Evolutionary conservation across 352 stramenopile genomes (phyloP), one percentile per base, ranked within the genome.

Genomic region (Pythium graminicola): DNA sequence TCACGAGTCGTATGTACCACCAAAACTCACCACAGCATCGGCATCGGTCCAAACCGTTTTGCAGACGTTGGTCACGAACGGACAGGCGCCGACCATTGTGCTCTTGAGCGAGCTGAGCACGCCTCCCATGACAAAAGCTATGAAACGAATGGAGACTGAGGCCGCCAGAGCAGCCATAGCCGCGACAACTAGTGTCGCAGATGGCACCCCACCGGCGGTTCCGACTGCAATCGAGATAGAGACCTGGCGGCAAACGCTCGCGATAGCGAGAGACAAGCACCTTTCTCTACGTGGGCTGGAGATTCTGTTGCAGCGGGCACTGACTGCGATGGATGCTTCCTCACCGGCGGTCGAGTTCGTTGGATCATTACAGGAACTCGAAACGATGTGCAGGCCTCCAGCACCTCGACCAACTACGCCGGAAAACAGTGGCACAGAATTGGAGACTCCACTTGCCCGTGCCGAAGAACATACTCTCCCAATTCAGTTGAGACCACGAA

Each of bases 61-160:
- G 13, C 35, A 54, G n/a, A 28, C 45, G n/a, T n/a, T 56, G 36
- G 2, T 13, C 28, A 6, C 26, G 14, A 40, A 8, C 11, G 51
- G 24, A 13, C 20, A n/a, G 20, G 24, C 20, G 7, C 38, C 24
- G 0, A 67, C 66, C 11, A 44, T 88, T 5, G 64, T 86, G 6
- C 38, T 88, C 2, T 43, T 82, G 17, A 88, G 69, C 16, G 69
- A 82, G 20, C 49, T 84, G 50, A 75, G 60, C 23, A 42, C 42
- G 9, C 77, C 77, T 4, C 77, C 77, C 19, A 39, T 88, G 47
- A 85, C 67, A 4, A 81, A 65, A 10, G 17, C 56, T 3, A 70
- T 67, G 62, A 64, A 62, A 27, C 79, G 72, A 31, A 51, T 80
- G 13, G 46, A 62, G 17, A 23, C 48, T 0, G 26, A 46, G 5